These are phyloP conservation scores for Blepharisma japonicum DNA, from an alignment of 73 alveolate genomes.

Conservation along the genomic window DNA sequence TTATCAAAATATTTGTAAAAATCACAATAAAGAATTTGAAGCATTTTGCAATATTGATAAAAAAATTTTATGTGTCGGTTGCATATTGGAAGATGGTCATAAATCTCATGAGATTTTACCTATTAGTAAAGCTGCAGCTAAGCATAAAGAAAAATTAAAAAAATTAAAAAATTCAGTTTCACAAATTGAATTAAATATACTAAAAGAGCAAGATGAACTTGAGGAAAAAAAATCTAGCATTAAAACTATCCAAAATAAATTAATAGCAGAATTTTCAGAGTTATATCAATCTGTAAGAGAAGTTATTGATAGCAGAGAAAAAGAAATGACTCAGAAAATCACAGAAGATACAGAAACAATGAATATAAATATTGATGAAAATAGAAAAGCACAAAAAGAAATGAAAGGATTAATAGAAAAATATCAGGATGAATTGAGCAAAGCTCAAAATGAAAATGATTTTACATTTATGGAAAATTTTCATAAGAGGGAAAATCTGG, in stretches of 20 bases:
- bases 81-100: slow-evolving; percentile 59
- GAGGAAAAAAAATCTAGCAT: background rate
- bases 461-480: background rate
- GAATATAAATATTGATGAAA: background rate
- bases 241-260: background rate
- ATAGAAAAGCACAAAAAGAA: background rate
- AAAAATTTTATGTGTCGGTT: slow-evolving; percentile 50
- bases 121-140: background rate
- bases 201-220: background rate
- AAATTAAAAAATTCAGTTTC: background rate
- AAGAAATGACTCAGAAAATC: slow-evolving; percentile 1
- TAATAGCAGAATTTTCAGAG: background rate
- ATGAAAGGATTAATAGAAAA: background rate
- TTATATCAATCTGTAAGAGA: background rate
- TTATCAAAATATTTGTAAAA: slow-evolving; percentile 24
- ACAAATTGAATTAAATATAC: too few relatives aligned
- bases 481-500: slow-evolving; percentile 4
- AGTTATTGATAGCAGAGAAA: background rate
- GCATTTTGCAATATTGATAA: slow-evolving; percentile 53
- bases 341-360: slow-evolving; percentile 5
- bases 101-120: slow-evolving; percentile 47
- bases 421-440: background rate
- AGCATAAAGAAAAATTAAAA: background rate
- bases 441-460: background rate
- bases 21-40: slow-evolving; percentile 52